Percentiles rank a stretch among this genome's conserved stretches.
phyloP scores from a whole-genome alignment of 768 basidiomycete genomes.

The Nevesoporus exiguus region DNA sequence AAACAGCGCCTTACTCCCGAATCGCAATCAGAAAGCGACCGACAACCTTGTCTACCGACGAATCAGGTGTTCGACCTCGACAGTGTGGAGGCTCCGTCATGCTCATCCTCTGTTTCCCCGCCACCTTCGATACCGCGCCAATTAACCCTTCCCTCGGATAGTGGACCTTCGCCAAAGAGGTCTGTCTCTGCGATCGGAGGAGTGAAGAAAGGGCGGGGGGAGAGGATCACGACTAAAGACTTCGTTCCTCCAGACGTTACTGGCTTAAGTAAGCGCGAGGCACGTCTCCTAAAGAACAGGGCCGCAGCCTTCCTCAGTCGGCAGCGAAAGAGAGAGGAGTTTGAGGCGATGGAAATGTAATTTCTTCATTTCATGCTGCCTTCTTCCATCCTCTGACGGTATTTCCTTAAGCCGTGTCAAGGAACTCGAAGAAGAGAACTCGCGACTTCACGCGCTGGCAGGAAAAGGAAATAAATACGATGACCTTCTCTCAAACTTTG shows the following conservation, averaged over 20 bases:
- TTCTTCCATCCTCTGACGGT: constrained; percentile 15
- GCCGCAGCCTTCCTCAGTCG: constrained; percentile 89
- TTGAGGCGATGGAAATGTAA: constrained; percentile 87
- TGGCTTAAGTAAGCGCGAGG: constrained; percentile 87
- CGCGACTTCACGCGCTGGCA: constrained; percentile 59
- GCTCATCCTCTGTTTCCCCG: constrained; percentile 33
- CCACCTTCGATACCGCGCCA: constrained; percentile 31
- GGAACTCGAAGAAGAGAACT: constrained; percentile 83
- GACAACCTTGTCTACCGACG: constrained; percentile 59
- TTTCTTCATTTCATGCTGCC: constrained; percentile 32
- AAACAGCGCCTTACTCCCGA: constrained; percentile 50
- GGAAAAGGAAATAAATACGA: constrained; percentile 40
- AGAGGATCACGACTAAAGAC: constrained; percentile 65
- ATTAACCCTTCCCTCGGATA: constrained; percentile 35
- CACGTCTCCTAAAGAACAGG: constrained; percentile 87
- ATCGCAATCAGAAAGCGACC: constrained; percentile 40
- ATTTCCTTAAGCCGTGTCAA: constrained; percentile 62
- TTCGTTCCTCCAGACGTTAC: constrained; percentile 87
- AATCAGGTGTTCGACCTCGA: constrained; percentile 67
- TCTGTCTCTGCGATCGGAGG: constrained; percentile 46
- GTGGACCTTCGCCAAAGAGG: constrained; percentile 25
- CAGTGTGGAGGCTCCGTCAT: constrained; percentile 28
- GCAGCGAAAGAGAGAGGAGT: constrained; percentile 90
- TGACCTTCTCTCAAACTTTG: constrained; percentile 55
- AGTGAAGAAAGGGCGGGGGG: constrained; percentile 48